Percentiles rank a stretch among this genome's conserved stretches.
Conservation (phyloP, 371 early-diverging fungal species). For the Quaeritorhiza haematococci region DNA sequence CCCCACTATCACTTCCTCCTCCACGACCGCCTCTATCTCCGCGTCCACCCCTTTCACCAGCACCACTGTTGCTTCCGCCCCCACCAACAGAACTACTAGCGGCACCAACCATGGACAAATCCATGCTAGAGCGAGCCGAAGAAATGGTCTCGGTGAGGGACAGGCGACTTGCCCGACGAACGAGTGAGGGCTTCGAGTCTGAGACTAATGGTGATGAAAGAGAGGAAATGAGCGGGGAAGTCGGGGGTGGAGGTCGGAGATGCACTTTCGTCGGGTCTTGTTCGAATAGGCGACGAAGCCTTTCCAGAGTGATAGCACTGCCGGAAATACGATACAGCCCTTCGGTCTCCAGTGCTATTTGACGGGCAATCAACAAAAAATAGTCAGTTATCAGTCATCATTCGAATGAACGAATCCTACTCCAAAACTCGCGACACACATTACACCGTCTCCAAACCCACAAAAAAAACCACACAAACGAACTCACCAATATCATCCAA, state of each 20-base stretch:
- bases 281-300: constrained; percentile 28
- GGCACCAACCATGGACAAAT: constrained; percentile 14
- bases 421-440: too few relatives aligned
- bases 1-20: background rate
- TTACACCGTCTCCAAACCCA: constrained; percentile 1
- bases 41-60: background rate
- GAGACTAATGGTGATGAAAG: constrained; percentile 12
- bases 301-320: constrained; percentile 25
- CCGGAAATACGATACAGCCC: constrained; percentile 46
- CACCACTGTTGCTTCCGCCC: too few relatives aligned
- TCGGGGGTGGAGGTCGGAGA: constrained; percentile 20
- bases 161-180: constrained; percentile 20
- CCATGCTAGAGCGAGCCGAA: constrained; percentile 20
- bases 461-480: constrained; percentile 5
- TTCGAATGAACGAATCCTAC: too few relatives aligned
- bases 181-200: constrained; percentile 8
- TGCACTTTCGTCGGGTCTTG: constrained; percentile 28
- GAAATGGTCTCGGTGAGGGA: constrained; percentile 32
- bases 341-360: constrained; percentile 33
- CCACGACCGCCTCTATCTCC: background rate
- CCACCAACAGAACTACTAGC: too few relatives aligned
- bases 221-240: constrained; percentile 13
- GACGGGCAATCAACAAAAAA: background rate
- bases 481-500: constrained; percentile 38
- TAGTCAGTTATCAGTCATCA: too few relatives aligned